A percentile compares a stretch with the other conserved stretches of the same genome.
phyloP scores from a whole-genome alignment of 805 yeast species.

The Suhomyces prunicola region DNA sequence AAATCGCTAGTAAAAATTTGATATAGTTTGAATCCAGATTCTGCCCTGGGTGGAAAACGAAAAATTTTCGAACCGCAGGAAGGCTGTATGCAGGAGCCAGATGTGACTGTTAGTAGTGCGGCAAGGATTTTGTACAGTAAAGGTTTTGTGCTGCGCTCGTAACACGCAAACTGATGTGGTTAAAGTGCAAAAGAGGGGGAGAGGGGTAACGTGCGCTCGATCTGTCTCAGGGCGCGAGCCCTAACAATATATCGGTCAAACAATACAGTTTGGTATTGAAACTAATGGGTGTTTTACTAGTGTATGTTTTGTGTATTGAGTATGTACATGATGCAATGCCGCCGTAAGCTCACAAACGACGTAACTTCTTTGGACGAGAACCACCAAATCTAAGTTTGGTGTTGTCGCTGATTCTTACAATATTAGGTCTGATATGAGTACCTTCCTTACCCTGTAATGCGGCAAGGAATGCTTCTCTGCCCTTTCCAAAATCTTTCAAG shows the following conservation, averaged over 20 bases:
- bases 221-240: conserved; percentile 6
- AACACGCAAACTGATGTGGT: not conserved
- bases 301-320: not conserved
- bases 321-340: conserved; percentile 6
- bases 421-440: conserved; percentile 55
- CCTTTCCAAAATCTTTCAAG: conserved; percentile 81
- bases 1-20: conserved; percentile 5
- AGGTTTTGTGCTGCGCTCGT: conserved; percentile 1
- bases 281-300: not conserved
- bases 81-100: conserved; percentile 2
- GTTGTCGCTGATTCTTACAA: conserved; percentile 70
- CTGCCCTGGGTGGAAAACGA: conserved; percentile 8
- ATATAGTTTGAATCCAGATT: conserved; percentile 5
- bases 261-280: not conserved
- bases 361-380: conserved; percentile 73
- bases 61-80: conserved; percentile 9
- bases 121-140: not conserved
- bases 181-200: conserved; percentile 1
- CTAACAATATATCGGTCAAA: not conserved
- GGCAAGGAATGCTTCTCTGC: conserved; percentile 79
- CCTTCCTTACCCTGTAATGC: conserved; percentile 93
- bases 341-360: conserved; percentile 53
- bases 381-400: conserved; percentile 93
- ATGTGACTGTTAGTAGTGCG: not conserved
- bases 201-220: not conserved